phyloP scores from a whole-genome alignment of 257 asterid species.

The Agastache rugosa region DNA sequence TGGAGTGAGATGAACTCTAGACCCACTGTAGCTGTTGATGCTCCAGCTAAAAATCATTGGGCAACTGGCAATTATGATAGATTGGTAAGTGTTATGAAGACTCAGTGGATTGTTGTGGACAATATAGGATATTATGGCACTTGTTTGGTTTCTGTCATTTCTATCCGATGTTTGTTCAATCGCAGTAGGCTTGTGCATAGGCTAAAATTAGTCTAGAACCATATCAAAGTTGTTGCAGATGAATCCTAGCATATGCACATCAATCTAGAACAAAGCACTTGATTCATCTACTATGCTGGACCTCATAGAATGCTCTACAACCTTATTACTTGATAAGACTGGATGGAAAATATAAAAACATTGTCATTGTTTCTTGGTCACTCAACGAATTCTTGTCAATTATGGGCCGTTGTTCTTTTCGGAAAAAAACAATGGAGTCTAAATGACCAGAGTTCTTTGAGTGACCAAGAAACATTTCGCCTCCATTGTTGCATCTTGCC shows the following conservation, averaged over 20 bases:
- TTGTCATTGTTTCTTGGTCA: neutral
- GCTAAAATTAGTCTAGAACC: neutral
- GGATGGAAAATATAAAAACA: slow-evolving; percentile 8
- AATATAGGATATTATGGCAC: slow-evolving; percentile 2
- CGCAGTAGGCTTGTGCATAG: too few species aligned
- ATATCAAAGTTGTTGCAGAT: slow-evolving; percentile 19
- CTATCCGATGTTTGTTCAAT: too few species aligned
- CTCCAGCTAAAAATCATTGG: slow-evolving; percentile 63
- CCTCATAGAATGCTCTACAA: neutral
- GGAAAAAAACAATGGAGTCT: too few species aligned
- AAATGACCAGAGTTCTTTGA: too few species aligned
- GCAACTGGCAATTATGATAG: slow-evolving; percentile 58
- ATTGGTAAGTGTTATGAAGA: slow-evolving; percentile 53
- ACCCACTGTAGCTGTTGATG: slow-evolving; percentile 41
- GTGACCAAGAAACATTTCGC: neutral
- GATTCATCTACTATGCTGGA: neutral
- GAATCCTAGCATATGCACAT: slow-evolving; percentile 9
- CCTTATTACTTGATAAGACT: neutral
- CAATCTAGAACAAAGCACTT: neutral
- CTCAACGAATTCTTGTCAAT: neutral
- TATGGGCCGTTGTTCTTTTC: neutral
- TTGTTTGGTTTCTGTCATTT: slow-evolving; percentile 24
- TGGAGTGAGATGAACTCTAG: slow-evolving; percentile 80
- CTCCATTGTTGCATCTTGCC: neutral
- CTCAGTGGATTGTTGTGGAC: slow-evolving; percentile 22